phyloP scores from a whole-genome alignment of 2,329 filamentous ascomycete species.

The Penicillium hesseltinei region DNA sequence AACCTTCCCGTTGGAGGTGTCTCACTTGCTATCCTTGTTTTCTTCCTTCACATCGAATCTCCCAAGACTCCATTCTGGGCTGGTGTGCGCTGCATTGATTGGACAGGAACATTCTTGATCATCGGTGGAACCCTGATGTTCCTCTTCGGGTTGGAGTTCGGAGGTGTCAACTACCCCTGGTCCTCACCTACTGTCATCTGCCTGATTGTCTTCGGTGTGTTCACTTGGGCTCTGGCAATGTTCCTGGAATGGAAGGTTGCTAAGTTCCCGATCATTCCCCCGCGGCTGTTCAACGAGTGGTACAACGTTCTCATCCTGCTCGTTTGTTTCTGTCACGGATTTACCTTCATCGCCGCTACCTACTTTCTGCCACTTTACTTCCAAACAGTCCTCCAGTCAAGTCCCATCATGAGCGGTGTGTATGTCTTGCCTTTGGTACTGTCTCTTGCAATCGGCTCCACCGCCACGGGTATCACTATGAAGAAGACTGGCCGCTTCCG shows the following conservation, averaged over 20 bases:
- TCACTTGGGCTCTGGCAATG: constrained; percentile 65
- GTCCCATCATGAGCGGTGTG: constrained; percentile 69
- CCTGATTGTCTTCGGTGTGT: constrained; percentile 69
- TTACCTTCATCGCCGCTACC: constrained; percentile 72
- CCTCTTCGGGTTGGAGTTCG: constrained; percentile 80
- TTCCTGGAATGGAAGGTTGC: constrained; percentile 72
- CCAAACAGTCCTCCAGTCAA: constrained; percentile 68
- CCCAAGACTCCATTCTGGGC: constrained; percentile 58
- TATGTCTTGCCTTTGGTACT: constrained; percentile 71
- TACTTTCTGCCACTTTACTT: constrained; percentile 88
- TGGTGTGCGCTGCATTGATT: constrained; percentile 62
- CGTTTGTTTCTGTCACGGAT: constrained; percentile 70
- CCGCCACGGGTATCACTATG: constrained; percentile 63
- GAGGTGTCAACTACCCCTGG: constrained; percentile 75
- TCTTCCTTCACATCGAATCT: constrained; percentile 62
- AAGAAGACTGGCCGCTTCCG: constrained; percentile 70
- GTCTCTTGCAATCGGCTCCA: constrained; percentile 63
- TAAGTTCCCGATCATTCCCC: constrained; percentile 74
- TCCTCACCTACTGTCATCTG: constrained; percentile 71
- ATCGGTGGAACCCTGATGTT: constrained; percentile 81
- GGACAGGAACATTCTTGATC: constrained; percentile 62
- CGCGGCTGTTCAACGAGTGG: constrained; percentile 64
- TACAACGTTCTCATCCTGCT: constrained; percentile 66
- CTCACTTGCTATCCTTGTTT: constrained; percentile 57
- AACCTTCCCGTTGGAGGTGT: constrained; percentile 62